A percentile compares a stretch with the other conserved stretches of the same genome.
phyloP scores from a whole-genome alignment of 352 stramenopile genomes.

The Halophytophthora batemanensis region DNA sequence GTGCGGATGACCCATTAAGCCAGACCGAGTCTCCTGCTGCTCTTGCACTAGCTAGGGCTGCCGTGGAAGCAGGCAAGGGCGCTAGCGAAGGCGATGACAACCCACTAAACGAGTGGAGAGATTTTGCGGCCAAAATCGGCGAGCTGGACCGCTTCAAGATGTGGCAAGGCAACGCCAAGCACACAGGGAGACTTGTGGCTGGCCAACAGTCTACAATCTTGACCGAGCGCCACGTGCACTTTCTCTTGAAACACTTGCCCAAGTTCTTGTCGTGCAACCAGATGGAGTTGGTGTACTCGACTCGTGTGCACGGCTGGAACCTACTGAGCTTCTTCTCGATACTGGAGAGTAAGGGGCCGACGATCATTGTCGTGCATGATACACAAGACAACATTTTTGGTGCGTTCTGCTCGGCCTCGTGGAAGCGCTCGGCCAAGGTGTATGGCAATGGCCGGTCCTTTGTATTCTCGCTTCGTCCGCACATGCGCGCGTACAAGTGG shows the following conservation, averaged over 20 bases:
- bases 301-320: constrained; percentile 65
- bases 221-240: constrained; percentile 67
- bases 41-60: constrained; percentile 10
- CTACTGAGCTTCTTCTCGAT: constrained; percentile 61
- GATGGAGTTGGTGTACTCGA: constrained; percentile 68
- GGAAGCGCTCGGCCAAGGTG: constrained; percentile 43
- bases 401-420: constrained; percentile 67
- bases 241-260: constrained; percentile 58
- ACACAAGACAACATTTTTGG: constrained; percentile 71
- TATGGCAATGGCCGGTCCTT: constrained; percentile 80
- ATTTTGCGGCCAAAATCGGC: constrained; percentile 52
- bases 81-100: constrained; percentile 20
- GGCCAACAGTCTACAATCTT: constrained; percentile 52
- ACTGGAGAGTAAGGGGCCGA: constrained; percentile 59
- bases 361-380: constrained; percentile 66
- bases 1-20: constrained; percentile 22
- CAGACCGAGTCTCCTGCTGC: constrained; percentile 20
- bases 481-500: constrained; percentile 58
- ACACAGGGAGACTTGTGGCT: constrained; percentile 18
- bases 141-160: constrained; percentile 59
- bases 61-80: background rate
- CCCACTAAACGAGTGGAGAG: constrained; percentile 27
- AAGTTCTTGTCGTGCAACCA: constrained; percentile 63
- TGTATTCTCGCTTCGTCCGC: constrained; percentile 62
- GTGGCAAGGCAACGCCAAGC: constrained; percentile 25